Evolutionary conservation across 352 stramenopile species (phyloP), one percentile per base, ranked within the genome.

Genomic region (Pythium dissotocum): DNA sequence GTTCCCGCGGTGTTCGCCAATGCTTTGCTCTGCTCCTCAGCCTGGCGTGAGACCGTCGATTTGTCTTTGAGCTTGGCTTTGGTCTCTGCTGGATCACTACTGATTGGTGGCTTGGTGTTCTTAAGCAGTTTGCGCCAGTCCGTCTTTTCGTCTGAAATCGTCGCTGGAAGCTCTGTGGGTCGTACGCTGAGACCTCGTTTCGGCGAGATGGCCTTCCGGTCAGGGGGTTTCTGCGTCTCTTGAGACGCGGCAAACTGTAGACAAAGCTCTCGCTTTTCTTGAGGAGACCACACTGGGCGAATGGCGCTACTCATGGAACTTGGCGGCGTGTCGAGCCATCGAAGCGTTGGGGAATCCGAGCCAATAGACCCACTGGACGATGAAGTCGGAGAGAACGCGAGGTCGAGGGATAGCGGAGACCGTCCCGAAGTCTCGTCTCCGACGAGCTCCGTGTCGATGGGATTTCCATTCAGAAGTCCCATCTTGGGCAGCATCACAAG

Each of bases 101-200:
- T 35, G 8, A 2, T 32, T 14, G 35, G 44, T 2, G 61, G 57
- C 33, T 46, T 42, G 24, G 58, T 61, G 2, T 78, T 66, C 56
- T 90, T 90, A 13, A 90, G 74, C 40, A 88, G 55, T 33, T 90
- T 90, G 42, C 71, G 72, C 82, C 82, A 90, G 61, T 90, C 82
- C 1, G 82, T 90, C 5, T 71, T 71, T 26, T 90, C 82, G 30
- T 90, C 82, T 16, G 80, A 82, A 65, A 88, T 88, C 35, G 68
- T 82, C 24, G 77, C 64, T 1, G 77, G 82, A 7, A 70, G 60
- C 28, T 88, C 80, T 0, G 72, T 86, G 0, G 82, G 80, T 14
- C 77, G 67, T 12, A 85, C 69, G 18, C 80, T 88, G 62, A 86
- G n/a, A 65, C 18, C 32, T n/a, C 76, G 35, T 59, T 72, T 67